Evolutionary conservation across 352 stramenopile species (phyloP).

Genomic region (Discostella stelligera): DNA sequence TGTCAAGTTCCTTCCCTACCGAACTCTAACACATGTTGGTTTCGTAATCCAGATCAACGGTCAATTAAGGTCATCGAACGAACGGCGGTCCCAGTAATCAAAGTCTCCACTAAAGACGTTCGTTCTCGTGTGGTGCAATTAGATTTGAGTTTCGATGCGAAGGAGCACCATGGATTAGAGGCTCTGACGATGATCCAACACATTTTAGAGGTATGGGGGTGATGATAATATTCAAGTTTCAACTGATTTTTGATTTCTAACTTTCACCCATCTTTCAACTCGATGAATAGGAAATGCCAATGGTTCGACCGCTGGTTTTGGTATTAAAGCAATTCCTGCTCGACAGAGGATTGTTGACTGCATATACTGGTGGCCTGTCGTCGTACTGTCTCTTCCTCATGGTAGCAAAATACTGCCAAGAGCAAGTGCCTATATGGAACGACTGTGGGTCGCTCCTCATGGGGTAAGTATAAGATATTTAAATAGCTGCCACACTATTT

Average conservation of each 20-base stretch:
- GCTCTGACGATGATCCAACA: conserved; percentile 91
- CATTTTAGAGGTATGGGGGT: conserved; percentile 84
- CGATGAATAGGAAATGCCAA: conserved; percentile 86
- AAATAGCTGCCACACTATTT: no score
- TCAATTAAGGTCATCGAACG: conserved; percentile 97
- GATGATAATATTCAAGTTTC: not conserved
- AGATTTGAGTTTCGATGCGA: conserved; percentile 96
- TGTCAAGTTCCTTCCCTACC: not conserved
- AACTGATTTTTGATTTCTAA: conserved; percentile 6
- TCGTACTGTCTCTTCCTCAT: conserved; percentile 95
- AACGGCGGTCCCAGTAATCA: conserved; percentile 96
- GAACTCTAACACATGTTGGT: not conserved
- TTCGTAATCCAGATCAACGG: conserved; percentile 48
- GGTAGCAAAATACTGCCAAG: conserved; percentile 90
- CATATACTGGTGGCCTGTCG: conserved; percentile 95
- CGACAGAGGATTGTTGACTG: conserved; percentile 90
- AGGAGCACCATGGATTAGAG: conserved; percentile 92
- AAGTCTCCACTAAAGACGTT: conserved; percentile 85
- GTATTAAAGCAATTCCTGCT: conserved; percentile 91
- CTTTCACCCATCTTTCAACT: not conserved
- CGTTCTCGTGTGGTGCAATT: conserved; percentile 75
- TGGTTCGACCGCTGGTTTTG: conserved; percentile 92
- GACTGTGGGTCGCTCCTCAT: conserved; percentile 94
- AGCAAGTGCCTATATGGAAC: conserved; percentile 68
- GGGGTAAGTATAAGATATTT: conserved; percentile 56